Percentiles rank a stretch among this genome's conserved stretches.
Conservation (phyloP, 2,329 filamentous ascomycete species). For the Pseudogymnoascus sp. region DNA sequence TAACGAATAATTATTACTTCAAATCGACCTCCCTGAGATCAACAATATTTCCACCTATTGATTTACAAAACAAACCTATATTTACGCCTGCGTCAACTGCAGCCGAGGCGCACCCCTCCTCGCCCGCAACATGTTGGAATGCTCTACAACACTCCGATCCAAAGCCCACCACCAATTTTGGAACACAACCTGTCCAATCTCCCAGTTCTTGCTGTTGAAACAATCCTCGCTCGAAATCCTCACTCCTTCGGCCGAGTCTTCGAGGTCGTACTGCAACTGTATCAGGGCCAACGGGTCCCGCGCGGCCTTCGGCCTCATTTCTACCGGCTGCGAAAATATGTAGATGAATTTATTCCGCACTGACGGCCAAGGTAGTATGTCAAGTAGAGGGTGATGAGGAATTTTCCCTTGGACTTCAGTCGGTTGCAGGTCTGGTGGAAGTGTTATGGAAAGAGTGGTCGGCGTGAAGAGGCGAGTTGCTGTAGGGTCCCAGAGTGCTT, state of each 20-base stretch:
- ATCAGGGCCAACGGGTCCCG: slow-evolving; percentile 14
- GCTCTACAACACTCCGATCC: slow-evolving; percentile 13
- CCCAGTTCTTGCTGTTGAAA: slow-evolving; percentile 15
- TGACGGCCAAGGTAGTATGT: slow-evolving; percentile 17
- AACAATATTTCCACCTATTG: no score
- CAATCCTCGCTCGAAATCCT: slow-evolving; percentile 11
- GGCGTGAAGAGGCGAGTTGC: slow-evolving; percentile 13
- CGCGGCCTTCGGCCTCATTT: slow-evolving; percentile 12
- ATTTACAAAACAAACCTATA: background rate
- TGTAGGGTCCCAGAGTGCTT: slow-evolving; percentile 11
- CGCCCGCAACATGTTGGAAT: slow-evolving; percentile 14
- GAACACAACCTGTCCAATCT: slow-evolving; percentile 16
- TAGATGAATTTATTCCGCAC: slow-evolving; percentile 16
- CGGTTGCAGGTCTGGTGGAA: slow-evolving; percentile 14
- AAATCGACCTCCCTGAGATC: no score
- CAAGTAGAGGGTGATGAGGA: slow-evolving; percentile 15
- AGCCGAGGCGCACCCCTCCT: slow-evolving; percentile 12
- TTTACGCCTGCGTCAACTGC: background rate
- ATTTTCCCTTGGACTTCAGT: slow-evolving; percentile 14
- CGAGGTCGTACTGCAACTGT: slow-evolving; percentile 13
- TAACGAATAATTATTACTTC: no score
- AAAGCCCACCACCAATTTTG: slow-evolving; percentile 17
- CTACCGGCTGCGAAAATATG: slow-evolving; percentile 16
- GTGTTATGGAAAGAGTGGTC: slow-evolving; percentile 8
- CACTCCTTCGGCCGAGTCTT: slow-evolving; percentile 17